Percentiles rank a stretch among this genome's conserved stretches.
These are phyloP conservation scores for Lachnellula subtilissima DNA, from an alignment of 2,329 filamentous ascomycete genomes.

Conservation along the genomic window DNA sequence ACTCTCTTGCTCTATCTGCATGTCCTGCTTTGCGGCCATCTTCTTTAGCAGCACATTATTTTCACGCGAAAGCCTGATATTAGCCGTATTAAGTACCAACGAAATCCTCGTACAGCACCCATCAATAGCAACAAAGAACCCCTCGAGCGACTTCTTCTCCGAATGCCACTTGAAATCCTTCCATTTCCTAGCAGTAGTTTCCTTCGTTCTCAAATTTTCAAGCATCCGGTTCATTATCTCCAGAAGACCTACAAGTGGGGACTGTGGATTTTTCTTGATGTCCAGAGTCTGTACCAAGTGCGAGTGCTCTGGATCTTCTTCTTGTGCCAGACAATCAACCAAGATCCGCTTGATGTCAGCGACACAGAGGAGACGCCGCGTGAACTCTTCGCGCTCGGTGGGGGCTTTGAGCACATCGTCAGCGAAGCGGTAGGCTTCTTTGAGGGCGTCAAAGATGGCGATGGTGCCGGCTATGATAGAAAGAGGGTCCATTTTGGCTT, in stretches of 20 bases:
- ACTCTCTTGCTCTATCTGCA: slow-evolving; percentile 1
- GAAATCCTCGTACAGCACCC: slow-evolving; percentile 6
- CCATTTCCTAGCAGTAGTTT: background rate
- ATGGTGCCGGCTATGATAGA: slow-evolving; percentile 10
- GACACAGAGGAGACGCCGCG: slow-evolving; percentile 6
- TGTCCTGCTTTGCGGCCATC: slow-evolving; percentile 1
- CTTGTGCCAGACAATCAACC: background rate
- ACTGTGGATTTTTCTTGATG: background rate
- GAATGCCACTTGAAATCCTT: slow-evolving; percentile 16
- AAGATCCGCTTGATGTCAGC: slow-evolving; percentile 1
- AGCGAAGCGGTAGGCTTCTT: slow-evolving; percentile 9
- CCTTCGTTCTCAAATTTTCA: slow-evolving; percentile 1
- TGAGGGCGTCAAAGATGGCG: slow-evolving; percentile 12
- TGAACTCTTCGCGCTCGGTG: slow-evolving; percentile 11
- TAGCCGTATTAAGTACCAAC: background rate
- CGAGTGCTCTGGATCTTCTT: slow-evolving; percentile 2
- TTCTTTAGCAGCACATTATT: background rate
- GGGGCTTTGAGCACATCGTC: slow-evolving; percentile 12
- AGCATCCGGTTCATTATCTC: slow-evolving; percentile 5
- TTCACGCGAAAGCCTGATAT: background rate
- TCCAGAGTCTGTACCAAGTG: background rate
- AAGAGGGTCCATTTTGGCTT: slow-evolving; percentile 9
- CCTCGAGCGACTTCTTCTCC: slow-evolving; percentile 12
- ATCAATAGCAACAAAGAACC: slow-evolving; percentile 6
- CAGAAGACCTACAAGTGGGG: slow-evolving; percentile 5